Evolutionary conservation across 768 basidiomycete genomes (phyloP), one percentile per base, ranked within the genome.

Genomic region (Pulveroboletus sp.): DNA sequence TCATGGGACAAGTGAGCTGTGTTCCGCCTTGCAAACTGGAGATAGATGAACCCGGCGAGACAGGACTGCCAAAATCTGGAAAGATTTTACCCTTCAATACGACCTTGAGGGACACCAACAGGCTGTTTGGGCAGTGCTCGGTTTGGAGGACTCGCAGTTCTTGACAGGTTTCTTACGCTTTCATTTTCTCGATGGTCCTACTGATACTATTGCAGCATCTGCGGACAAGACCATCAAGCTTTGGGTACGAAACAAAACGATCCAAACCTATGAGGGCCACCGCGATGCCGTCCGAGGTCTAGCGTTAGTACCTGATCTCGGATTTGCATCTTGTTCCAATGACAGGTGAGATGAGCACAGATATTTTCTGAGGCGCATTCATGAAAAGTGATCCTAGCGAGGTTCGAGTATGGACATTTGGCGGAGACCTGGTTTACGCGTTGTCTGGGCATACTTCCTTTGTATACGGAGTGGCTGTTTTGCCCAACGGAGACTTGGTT

Each of bases 361-460:
- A 24, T 43, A 35, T 27, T 34, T 37, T 46, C 25, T n/a, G 11
- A 29, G 25, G 13, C 27, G 37, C 17, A 36, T 16, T 34, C 40
- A 47, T 55, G 37, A 55, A 29, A n/a, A 2, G 0, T 43, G 41
- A 23, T 12, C 33, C 47, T 52, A 97, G 95, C 56, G 87, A 94
- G 68, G 89, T 99, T 55, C 89, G 85, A 40, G 83, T 97, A 17
- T 99, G 94, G 90, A 87, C 90, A 12, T 75, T 92, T 35, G 85
- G 81, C 45, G 89, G 91, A 49, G 90, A 89, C 64, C 62, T 78
- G 39, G 74, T 87, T 45, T 85, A 87, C 62, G 81, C 84, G 0
- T 69, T 98, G n/a, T 85, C 88, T 5, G 97, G 94, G 1, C 97
- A 98, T 66, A 95, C 94, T 2, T 97, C 94, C 19, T 99, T 97